Base-by-base conservation (phyloP, 1,139 yeast species). In the Scheffersomyces cryptocercus region DNA sequence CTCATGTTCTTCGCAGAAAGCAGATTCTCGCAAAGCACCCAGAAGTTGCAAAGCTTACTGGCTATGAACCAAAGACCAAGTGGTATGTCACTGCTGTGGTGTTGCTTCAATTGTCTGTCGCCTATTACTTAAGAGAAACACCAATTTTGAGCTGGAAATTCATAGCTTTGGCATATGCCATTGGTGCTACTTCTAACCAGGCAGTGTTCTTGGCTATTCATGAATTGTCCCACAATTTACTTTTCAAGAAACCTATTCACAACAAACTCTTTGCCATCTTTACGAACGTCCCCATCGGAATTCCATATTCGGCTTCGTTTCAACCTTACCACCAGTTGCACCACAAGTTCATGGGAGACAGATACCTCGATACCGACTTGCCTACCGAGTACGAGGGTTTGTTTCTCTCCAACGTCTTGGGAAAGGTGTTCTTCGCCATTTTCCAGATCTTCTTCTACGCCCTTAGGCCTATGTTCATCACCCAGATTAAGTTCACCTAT, bases 291-390 rank as follows among this genome's bases (percentile, higher is more conserved):
- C 96, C 97, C 1, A 88, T 90, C 43, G 97, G 96, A 0, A 76
- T 90, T 32, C 97, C 97, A 0, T 90, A 88, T 64, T 79, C 89
- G 35, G 97, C 97, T 0, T 85, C 95, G 2, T 90, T 90, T 65
- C 89, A 86, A 48, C 97, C 97, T 9, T 90, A 90, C 63, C 97
- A 90, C 58, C 88, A 88, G 61, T 73, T 90, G 39, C 97, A 90
- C 59, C 97, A 90, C 66, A 90, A 90, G 64, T 89, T 86, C 57
- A 67, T 87, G 60, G 97, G 97, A n/a, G 96, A 90, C 61, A 85
- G 82, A 53, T 73, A 76, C 40, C 82, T 82, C 58, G 97, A 90
- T 62, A 86, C 97, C 0, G 97, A 90, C 62, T 72, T 90, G 50
- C 97, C 97, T 33, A 90, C 97, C 0, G 63, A 66, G 33, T 73